Conservation (phyloP, 495 filamentous ascomycete species). For the Lasiosphaeriaceae sp. region DNA sequence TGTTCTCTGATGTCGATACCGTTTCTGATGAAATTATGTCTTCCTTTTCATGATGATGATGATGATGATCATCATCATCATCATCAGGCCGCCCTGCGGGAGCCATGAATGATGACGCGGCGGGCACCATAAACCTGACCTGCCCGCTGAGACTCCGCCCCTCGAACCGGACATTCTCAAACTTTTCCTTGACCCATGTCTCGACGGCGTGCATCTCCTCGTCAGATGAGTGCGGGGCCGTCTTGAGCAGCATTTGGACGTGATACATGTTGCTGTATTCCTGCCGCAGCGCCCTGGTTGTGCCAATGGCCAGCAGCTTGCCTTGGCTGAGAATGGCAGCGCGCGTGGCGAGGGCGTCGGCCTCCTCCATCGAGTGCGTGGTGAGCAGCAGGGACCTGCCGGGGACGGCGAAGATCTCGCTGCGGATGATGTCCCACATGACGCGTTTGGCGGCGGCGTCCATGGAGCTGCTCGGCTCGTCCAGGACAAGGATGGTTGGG, state of each 20-base stretch:
- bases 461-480: conserved; percentile 64
- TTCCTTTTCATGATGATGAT: background rate
- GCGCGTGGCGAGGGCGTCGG: conserved; percentile 62
- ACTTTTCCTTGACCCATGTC: conserved; percentile 52
- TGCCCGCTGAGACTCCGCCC: conserved; percentile 73
- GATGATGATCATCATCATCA: background rate
- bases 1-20: too few species aligned
- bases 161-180: conserved; percentile 60
- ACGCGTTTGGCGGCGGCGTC: conserved; percentile 66
- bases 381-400: conserved; percentile 61
- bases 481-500: conserved; percentile 65
- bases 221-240: conserved; percentile 61
- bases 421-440: conserved; percentile 63
- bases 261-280: conserved; percentile 58
- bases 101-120: conserved; percentile 18
- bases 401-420: conserved; percentile 40
- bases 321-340: conserved; percentile 62
- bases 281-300: conserved; percentile 53
- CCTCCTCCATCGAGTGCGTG: conserved; percentile 75
- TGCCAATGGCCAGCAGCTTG: conserved; percentile 61
- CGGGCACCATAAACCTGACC: conserved; percentile 68
- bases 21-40: background rate
- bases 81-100: conserved; percentile 46
- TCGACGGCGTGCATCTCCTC: conserved; percentile 61
- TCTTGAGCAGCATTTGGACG: conserved; percentile 64